Conservation (phyloP, 345 rosid genomes). For the Moricandia arvensis region DNA sequence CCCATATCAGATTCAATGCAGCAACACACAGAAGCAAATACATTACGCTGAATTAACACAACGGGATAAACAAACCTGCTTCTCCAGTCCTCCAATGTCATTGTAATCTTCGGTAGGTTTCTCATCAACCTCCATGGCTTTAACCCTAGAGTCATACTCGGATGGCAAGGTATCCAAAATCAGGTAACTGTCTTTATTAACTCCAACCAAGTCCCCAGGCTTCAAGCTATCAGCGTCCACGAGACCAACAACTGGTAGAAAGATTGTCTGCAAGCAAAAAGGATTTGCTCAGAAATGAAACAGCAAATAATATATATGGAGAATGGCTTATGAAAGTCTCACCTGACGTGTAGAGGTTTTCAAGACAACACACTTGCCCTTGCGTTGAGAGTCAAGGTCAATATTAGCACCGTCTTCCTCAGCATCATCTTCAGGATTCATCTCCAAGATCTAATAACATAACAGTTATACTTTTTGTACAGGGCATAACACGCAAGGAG, state of each 20-base stretch:
- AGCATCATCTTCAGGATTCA: constrained; percentile 96
- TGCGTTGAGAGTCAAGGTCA: constrained; percentile 98
- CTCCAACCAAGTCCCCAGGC: constrained; percentile 99
- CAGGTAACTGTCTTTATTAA: constrained; percentile 93
- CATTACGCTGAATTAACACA: background rate
- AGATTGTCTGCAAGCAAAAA: constrained; percentile 66
- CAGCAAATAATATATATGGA: background rate
- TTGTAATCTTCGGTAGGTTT: constrained; percentile 76
- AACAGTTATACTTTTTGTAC: background rate
- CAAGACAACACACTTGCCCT: constrained; percentile 97
- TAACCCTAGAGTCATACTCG: constrained; percentile 93
- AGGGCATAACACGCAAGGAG: no score
- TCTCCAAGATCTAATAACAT: constrained; percentile 70
- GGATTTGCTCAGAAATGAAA: background rate
- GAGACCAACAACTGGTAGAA: constrained; percentile 95
- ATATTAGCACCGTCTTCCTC: constrained; percentile 99
- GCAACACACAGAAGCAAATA: background rate
- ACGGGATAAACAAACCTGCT: constrained; percentile 57
- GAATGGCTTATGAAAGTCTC: background rate
- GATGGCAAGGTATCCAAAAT: constrained; percentile 95
- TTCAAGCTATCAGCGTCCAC: constrained; percentile 96
- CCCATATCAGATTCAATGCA: background rate
- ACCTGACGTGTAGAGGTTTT: constrained; percentile 99
- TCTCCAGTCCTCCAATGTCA: constrained; percentile 98
- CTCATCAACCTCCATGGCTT: constrained; percentile 99